Conservation (phyloP, 225 moss, liverwort and hornwort species). For the Neckera pumila region DNA sequence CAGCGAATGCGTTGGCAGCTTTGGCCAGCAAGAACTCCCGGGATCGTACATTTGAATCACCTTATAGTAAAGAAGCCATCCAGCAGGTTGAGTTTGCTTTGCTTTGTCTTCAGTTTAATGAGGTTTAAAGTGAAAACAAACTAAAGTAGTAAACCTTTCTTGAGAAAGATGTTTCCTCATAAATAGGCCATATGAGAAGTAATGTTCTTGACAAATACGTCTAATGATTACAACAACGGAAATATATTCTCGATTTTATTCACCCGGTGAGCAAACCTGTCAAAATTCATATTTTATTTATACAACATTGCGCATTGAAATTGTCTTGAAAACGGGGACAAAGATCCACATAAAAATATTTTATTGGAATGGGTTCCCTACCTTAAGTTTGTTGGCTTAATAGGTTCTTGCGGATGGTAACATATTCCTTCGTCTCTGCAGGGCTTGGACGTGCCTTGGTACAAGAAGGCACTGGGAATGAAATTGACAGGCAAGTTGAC, state of each 20-base stretch:
- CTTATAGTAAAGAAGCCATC: slow-evolving; percentile 73
- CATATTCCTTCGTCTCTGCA: slow-evolving; percentile 5
- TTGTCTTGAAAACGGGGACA: neutral
- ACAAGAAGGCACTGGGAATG: slow-evolving; percentile 47
- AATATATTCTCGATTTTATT: neutral
- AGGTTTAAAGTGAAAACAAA: neutral
- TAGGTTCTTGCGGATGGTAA: neutral
- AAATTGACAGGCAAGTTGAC: slow-evolving; percentile 54
- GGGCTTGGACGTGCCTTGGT: slow-evolving; percentile 84
- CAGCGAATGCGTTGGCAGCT: slow-evolving; percentile 75
- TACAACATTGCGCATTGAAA: neutral
- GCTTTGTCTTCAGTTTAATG: neutral
- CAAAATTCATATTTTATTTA: neutral
- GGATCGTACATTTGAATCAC: slow-evolving; percentile 69
- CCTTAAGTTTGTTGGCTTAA: neutral
- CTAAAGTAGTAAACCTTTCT: neutral
- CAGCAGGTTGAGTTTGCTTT: slow-evolving; percentile 31
- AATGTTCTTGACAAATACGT: neutral
- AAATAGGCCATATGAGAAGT: neutral
- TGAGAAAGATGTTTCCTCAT: neutral
- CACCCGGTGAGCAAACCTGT: neutral
- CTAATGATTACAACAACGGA: neutral
- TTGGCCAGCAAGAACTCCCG: slow-evolving; percentile 69
- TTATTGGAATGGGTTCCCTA: neutral
- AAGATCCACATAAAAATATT: neutral